phyloP scores from a whole-genome alignment of 192 early-diverging fungal species.

The Coemansia sp. region DNA sequence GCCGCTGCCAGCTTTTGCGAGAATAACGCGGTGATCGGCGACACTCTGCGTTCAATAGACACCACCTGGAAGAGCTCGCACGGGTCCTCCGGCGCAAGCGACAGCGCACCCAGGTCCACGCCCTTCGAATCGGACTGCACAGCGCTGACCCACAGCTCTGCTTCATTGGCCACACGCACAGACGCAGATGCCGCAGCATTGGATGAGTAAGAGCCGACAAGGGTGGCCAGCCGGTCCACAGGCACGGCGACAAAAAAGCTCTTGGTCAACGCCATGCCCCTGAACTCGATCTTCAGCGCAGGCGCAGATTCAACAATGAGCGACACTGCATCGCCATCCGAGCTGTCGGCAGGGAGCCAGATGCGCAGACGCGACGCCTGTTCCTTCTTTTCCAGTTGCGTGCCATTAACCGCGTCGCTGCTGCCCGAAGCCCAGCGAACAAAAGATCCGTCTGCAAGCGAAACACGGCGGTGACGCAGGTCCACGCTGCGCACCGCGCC shows the following conservation, averaged over 20 bases:
- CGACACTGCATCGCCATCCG: background rate
- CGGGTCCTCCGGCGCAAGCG: background rate
- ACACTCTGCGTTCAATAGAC: background rate
- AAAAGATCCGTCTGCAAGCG: background rate
- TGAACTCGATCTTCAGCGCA: background rate
- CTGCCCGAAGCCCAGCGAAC: background rate
- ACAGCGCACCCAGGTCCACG: background rate
- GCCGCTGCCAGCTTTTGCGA: background rate
- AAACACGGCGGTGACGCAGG: constrained; percentile 2
- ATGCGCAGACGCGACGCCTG: constrained; percentile 9
- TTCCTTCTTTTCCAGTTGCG: too few relatives aligned
- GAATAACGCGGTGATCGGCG: background rate
- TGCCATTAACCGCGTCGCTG: background rate
- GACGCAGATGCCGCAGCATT: background rate
- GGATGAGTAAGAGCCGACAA: background rate
- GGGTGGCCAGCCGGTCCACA: background rate
- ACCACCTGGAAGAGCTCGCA: background rate
- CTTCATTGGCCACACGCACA: constrained; percentile 1
- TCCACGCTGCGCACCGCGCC: background rate
- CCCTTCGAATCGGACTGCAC: constrained; percentile 1
- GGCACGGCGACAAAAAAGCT: constrained; percentile 10
- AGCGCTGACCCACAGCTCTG: background rate
- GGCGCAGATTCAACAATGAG: constrained; percentile 13
- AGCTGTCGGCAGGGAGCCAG: background rate
- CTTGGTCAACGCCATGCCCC: constrained; percentile 12